Evolutionary conservation across 805 yeast genomes (phyloP).

Genomic region (Brettanomyces bruxellensis): DNA sequence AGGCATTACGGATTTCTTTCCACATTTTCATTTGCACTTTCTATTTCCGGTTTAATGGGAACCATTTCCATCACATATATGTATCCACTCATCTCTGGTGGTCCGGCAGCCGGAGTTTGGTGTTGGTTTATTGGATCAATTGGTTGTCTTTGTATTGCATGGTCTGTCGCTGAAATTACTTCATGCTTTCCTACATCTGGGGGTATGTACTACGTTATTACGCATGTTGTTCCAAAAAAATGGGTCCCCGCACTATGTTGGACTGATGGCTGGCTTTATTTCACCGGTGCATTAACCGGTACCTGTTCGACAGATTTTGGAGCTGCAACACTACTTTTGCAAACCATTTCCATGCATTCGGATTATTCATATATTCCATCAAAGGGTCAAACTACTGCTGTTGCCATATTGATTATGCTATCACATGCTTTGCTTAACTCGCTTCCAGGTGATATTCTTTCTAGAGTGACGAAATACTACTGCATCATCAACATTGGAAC

Average conservation of each 20-base stretch:
- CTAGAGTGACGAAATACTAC: conserved; percentile 40
- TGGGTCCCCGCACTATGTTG: conserved; percentile 45
- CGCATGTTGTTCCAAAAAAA: conserved; percentile 38
- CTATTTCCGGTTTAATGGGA: conserved; percentile 59
- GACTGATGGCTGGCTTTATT: conserved; percentile 45
- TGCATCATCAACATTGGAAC: conserved; percentile 42
- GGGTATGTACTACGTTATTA: conserved; percentile 39
- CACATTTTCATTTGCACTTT: conserved; percentile 56
- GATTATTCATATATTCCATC: conserved; percentile 32
- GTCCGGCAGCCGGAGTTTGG: conserved; percentile 58
- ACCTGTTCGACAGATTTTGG: conserved; percentile 45
- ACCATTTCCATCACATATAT: conserved; percentile 46
- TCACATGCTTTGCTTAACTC: conserved; percentile 44
- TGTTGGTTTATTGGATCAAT: conserved; percentile 49
- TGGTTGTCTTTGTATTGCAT: conserved; percentile 47
- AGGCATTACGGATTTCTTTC: conserved; percentile 52
- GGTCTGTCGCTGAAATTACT: conserved; percentile 40
- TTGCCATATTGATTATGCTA: conserved; percentile 38
- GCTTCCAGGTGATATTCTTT: conserved; percentile 39
- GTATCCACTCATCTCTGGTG: conserved; percentile 43
- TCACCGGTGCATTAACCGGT: conserved; percentile 41
- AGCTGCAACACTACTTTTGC: conserved; percentile 37
- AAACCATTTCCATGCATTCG: conserved; percentile 32
- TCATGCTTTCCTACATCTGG: conserved; percentile 47
- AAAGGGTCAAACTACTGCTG: conserved; percentile 37